phyloP scores from a whole-genome alignment of 192 early-diverging fungal genomes.

The Entophlyctis luteolus region DNA sequence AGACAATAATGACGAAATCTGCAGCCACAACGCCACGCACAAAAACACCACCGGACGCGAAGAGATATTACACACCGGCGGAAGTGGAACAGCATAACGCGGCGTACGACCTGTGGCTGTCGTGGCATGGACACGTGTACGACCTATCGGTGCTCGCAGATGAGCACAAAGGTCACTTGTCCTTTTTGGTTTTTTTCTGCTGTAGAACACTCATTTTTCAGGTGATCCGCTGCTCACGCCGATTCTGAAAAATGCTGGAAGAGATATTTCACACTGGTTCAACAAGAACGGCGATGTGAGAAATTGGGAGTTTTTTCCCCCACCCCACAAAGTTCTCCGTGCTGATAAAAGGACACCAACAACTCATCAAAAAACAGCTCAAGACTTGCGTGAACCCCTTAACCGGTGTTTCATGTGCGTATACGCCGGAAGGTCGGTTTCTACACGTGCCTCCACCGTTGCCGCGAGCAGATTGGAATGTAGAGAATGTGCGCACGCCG shows the following conservation, averaged over 20 bases:
- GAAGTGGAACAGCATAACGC: slow-evolving; percentile 54
- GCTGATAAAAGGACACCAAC: background rate
- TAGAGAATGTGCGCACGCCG: slow-evolving; percentile 21
- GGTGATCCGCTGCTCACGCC: slow-evolving; percentile 47
- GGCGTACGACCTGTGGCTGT: slow-evolving; percentile 52
- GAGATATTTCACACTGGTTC: slow-evolving; percentile 63
- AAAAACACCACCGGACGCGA: slow-evolving; percentile 18
- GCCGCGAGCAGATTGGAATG: slow-evolving; percentile 42
- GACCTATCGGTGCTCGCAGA: slow-evolving; percentile 43
- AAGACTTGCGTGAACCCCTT: slow-evolving; percentile 48
- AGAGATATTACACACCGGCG: slow-evolving; percentile 29
- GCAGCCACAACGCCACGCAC: slow-evolving; percentile 2
- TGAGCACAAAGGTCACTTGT: slow-evolving; percentile 28
- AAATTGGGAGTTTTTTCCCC: slow-evolving; percentile 4
- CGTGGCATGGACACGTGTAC: slow-evolving; percentile 55
- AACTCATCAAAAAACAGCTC: slow-evolving; percentile 25
- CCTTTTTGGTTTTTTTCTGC: background rate
- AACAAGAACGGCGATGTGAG: slow-evolving; percentile 45
- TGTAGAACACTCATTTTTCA: background rate
- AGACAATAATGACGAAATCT: background rate
- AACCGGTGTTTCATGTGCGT: slow-evolving; percentile 35
- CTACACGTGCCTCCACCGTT: slow-evolving; percentile 48
- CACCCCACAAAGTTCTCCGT: background rate
- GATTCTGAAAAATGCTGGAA: slow-evolving; percentile 56
- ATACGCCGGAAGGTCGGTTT: slow-evolving; percentile 53